Conservation (phyloP, 2,329 filamentous ascomycete genomes). For the Aaosphaeria arxii region DNA sequence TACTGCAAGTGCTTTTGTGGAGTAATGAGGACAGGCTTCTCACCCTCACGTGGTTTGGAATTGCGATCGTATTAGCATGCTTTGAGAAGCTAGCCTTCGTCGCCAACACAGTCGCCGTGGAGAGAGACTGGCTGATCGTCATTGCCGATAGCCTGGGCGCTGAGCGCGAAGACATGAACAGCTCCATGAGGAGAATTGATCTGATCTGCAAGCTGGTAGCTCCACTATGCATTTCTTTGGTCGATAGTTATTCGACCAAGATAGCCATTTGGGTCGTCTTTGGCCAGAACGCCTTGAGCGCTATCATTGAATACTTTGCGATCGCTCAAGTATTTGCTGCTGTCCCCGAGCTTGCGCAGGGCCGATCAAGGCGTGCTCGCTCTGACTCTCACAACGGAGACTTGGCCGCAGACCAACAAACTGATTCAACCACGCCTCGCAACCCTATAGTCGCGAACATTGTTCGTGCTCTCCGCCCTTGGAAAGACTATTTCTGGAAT, state of each 20-base stretch:
- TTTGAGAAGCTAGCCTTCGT: constrained; percentile 66
- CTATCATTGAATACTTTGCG: constrained; percentile 52
- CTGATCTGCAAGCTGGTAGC: constrained; percentile 57
- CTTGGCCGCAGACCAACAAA: neutral
- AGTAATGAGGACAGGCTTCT: constrained; percentile 5
- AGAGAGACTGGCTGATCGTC: constrained; percentile 67
- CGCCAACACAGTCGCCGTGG: constrained; percentile 66
- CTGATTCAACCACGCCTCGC: neutral
- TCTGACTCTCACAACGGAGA: neutral
- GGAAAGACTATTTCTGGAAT: constrained; percentile 50
- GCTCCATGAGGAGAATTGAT: constrained; percentile 60
- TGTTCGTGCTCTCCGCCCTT: constrained; percentile 11
- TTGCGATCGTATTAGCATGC: constrained; percentile 57
- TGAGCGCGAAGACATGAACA: constrained; percentile 47
- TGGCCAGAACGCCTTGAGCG: constrained; percentile 48
- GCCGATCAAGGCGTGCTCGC: neutral
- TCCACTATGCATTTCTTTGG: constrained; percentile 50
- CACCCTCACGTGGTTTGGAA: constrained; percentile 27
- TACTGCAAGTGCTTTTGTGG: constrained; percentile 18
- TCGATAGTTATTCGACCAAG: constrained; percentile 48
- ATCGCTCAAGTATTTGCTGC: constrained; percentile 44
- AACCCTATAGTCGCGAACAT: neutral
- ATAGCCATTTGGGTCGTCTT: constrained; percentile 51
- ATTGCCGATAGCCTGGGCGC: constrained; percentile 40
- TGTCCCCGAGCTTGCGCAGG: constrained; percentile 26